Evolutionary conservation across 176 grass and related monocot genomes (phyloP), one percentile per base, ranked within the genome.

Genomic region (Ensete ventricosum): DNA sequence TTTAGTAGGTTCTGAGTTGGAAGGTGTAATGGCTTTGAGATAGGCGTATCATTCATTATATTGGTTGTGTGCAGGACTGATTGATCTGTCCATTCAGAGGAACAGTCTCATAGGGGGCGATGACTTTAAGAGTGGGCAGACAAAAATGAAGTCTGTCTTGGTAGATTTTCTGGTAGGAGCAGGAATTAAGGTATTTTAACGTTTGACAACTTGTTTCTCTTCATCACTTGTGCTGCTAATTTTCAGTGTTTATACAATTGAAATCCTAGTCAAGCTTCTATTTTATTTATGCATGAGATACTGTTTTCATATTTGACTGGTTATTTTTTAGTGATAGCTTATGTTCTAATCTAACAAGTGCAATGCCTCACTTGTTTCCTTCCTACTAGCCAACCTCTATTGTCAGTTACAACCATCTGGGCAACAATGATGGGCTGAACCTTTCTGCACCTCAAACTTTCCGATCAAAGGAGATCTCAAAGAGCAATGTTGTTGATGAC

Each of bases 81-180:
- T 99, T 67, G 95, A 99, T 67, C 83, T 99, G 73, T 90, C 95
- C 67, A 99, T 99, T 62, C 87, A 91, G 53, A 88, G 82, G 50
- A 99, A 94, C 65, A 82, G 84, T 63, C 73, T 99, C 57, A 99
- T 99, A 78, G 95, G 90, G 34, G 95, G 95, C 54, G 95, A 99
- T 71, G 95, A 99, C 78, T 99, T 99, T 82, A 99, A 99, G 82
- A 99, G 95, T 78, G 95, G 95, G 14, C 95, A 99, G 59, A 99
- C 95, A 53, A 99, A 99, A 73, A 99, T 99, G 72, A 99, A 99
- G 81, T 99, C 90, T 73, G 95, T 99, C 53, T 78, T 99, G 53
- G 95, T 99, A 2, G 95, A 99, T 78, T 99, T 99, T 72, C 88
- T 99, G 73, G 90, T 99, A 43, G 95, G 95, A 73, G 95, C 95